phyloP scores from a whole-genome alignment of 2,329 filamentous ascomycete genomes.

The Neobulgaria alba region DNA sequence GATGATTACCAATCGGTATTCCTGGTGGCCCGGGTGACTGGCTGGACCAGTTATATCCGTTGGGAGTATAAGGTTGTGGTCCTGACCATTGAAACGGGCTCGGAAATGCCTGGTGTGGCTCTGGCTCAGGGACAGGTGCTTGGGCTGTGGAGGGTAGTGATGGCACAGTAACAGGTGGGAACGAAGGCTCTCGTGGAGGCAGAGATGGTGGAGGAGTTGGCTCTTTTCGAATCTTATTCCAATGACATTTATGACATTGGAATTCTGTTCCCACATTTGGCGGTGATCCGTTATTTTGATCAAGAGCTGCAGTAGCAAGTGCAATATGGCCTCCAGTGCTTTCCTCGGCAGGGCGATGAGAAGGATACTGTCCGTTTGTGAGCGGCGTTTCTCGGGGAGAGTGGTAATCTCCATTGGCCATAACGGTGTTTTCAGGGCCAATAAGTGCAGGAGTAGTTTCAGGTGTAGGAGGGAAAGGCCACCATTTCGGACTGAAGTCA shows the following conservation, averaged over 20 bases:
- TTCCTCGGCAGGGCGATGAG: constrained; percentile 5
- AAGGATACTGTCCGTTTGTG: constrained; percentile 10
- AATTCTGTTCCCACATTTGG: constrained; percentile 34
- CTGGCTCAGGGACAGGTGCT: constrained; percentile 25
- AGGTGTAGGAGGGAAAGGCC: constrained; percentile 30
- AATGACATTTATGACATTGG: constrained; percentile 68
- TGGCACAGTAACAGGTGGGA: constrained; percentile 20
- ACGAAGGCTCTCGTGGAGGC: constrained; percentile 16
- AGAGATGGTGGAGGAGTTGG: constrained; percentile 15
- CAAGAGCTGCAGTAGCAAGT: constrained; percentile 27
- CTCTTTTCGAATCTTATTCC: constrained; percentile 37
- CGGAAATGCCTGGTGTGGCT: constrained; percentile 13
- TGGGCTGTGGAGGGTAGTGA: constrained; percentile 22
- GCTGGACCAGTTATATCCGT: constrained; percentile 40
- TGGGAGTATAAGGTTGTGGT: constrained; percentile 3
- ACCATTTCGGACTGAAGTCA: constrained; percentile 69
- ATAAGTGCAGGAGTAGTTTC: neutral
- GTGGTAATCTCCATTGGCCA: constrained; percentile 10
- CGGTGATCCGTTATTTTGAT: constrained; percentile 20
- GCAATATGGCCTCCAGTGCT: constrained; percentile 21
- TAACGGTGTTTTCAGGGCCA: neutral
- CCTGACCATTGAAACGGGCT: constrained; percentile 9
- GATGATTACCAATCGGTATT: constrained; percentile 36
- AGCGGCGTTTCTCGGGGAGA: constrained; percentile 5
- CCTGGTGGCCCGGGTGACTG: constrained; percentile 39